phyloP scores from a whole-genome alignment of 2,329 filamentous ascomycete species.

The Nothophaeocryptopus gaeumannii region DNA sequence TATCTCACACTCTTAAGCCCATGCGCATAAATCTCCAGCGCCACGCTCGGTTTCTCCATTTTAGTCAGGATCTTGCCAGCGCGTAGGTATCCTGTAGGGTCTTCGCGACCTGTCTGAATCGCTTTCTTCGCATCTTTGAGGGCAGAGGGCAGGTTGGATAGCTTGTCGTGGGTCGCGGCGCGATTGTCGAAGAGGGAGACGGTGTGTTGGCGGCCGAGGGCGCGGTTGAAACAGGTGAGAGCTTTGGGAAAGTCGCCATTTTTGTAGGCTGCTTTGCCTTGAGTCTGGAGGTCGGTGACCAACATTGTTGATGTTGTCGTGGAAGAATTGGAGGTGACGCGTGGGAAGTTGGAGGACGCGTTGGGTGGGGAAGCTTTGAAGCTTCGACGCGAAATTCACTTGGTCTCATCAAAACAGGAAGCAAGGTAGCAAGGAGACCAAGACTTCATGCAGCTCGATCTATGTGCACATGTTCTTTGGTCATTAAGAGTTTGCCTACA shows the following conservation, averaged over 20 bases:
- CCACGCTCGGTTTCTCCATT: slow-evolving; percentile 52
- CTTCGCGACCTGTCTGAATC: slow-evolving; percentile 50
- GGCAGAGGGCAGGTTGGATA: slow-evolving; percentile 50
- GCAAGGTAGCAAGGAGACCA: too few relatives aligned
- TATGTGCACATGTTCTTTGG: too few relatives aligned
- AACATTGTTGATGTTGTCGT: slow-evolving; percentile 1
- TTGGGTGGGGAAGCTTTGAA: too few relatives aligned
- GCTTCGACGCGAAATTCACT: too few relatives aligned
- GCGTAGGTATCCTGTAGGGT: slow-evolving; percentile 58
- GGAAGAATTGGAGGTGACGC: too few relatives aligned
- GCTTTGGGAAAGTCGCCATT: slow-evolving; percentile 44
- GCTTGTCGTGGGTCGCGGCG: slow-evolving; percentile 54
- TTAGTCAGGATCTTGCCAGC: slow-evolving; percentile 50
- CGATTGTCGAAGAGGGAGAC: slow-evolving; percentile 52
- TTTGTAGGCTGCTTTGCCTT: slow-evolving; percentile 38
- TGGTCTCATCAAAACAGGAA: too few relatives aligned
- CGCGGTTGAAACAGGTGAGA: slow-evolving; percentile 36
- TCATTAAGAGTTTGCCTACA: too few relatives aligned
- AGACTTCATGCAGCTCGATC: too few relatives aligned
- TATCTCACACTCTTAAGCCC: slow-evolving; percentile 53
- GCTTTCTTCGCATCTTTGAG: slow-evolving; percentile 57
- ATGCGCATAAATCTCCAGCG: slow-evolving; percentile 56
- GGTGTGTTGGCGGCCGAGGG: slow-evolving; percentile 31
- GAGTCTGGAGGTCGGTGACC: slow-evolving; percentile 7
- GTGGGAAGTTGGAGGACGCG: too few relatives aligned